Percentiles rank a stretch among this genome's conserved stretches.
Evolutionary conservation across 2,329 filamentous ascomycete genomes (phyloP).

Genomic region (Verticillium klebahnii): DNA sequence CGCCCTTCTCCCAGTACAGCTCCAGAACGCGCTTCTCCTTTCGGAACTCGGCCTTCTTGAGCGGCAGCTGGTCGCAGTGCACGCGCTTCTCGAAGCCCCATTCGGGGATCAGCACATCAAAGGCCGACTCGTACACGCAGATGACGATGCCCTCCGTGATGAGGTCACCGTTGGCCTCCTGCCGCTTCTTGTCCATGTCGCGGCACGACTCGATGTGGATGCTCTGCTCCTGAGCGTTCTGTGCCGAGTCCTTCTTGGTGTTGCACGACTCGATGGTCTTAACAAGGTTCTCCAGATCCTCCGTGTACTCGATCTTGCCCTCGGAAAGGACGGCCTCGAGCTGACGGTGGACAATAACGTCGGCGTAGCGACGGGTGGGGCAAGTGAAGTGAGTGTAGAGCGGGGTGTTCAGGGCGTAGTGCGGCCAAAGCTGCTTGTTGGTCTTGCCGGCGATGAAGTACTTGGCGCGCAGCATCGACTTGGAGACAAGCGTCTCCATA

Average conservation of each 20-base stretch:
- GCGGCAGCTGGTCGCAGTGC: constrained; percentile 93
- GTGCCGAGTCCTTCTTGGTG: constrained; percentile 97
- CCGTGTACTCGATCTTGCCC: constrained; percentile 76
- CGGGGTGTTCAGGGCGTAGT: constrained; percentile 89
- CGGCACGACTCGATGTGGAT: constrained; percentile 98
- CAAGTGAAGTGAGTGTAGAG: constrained; percentile 97
- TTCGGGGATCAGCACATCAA: constrained; percentile 95
- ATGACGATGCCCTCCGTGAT: constrained; percentile 95
- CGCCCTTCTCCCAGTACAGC: constrained; percentile 99
- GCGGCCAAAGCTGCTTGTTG: constrained; percentile 70
- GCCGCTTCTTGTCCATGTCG: constrained; percentile 86
- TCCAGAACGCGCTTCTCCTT: constrained; percentile 94
- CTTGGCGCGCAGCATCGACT: constrained; percentile 94
- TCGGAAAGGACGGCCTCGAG: constrained; percentile 81
- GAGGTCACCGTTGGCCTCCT: constrained; percentile 82
- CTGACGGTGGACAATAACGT: constrained; percentile 93
- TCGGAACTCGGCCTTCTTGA: constrained; percentile 99
- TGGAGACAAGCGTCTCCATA: constrained; percentile 93
- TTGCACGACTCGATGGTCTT: constrained; percentile 97
- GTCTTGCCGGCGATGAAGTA: constrained; percentile 86
- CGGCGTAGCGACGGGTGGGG: constrained; percentile 89
- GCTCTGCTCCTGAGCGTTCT: constrained; percentile 96
- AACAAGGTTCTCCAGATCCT: constrained; percentile 80
- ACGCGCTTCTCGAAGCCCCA: constrained; percentile 99
- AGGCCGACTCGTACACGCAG: constrained; percentile 97